Conservation (phyloP, 2,329 filamentous ascomycete species). For the Diplodia intermedia region DNA sequence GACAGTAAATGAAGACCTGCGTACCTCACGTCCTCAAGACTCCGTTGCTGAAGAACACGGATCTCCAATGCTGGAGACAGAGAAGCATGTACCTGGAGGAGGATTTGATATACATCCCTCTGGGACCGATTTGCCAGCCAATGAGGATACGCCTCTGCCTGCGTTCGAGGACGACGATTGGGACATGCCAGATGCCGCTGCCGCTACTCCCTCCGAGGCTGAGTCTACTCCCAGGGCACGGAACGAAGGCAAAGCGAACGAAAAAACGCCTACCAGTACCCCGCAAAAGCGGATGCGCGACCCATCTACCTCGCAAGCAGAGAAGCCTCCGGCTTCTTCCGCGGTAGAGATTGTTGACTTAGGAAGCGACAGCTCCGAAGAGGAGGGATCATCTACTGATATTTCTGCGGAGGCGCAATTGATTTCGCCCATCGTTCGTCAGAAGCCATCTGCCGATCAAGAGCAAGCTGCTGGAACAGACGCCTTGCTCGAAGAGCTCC, state of each 20-base stretch:
- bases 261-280: neutral
- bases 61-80: neutral
- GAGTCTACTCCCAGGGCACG: neutral
- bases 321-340: neutral
- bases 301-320: neutral
- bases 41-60: neutral
- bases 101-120: neutral
- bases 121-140: neutral
- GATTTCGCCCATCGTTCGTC: neutral
- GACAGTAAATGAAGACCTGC: neutral
- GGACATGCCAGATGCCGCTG: conserved; percentile 10
- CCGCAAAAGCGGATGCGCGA: neutral
- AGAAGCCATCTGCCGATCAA: neutral
- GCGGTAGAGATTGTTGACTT: conserved; percentile 5
- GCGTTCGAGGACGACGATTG: conserved; percentile 12
- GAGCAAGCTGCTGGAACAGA: too few species aligned
- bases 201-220: neutral
- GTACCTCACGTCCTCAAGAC: neutral
- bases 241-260: neutral
- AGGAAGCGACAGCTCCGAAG: neutral
- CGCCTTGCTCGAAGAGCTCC: neutral
- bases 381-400: neutral
- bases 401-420: neutral
- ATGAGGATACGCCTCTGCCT: neutral
- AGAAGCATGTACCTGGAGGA: neutral